Conservation (phyloP, 345 rosid species). For the Eucalyptus marginata region DNA sequence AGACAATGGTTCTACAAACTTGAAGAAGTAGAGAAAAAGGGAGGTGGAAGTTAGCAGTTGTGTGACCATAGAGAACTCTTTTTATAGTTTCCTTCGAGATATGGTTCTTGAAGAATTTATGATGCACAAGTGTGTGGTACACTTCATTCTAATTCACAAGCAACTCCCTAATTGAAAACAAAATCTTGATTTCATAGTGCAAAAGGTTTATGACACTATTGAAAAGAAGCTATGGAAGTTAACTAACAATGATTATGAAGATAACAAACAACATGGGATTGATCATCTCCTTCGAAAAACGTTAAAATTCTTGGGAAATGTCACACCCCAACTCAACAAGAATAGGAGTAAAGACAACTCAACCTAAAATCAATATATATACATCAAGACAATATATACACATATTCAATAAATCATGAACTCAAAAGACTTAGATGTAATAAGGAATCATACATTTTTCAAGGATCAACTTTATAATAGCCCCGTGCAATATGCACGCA, state of each 20-base stretch:
- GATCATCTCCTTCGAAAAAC: not conserved
- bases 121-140: slow-evolving; percentile 91
- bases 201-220: not conserved
- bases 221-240: not conserved
- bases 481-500: not conserved
- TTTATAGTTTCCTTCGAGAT: slow-evolving; percentile 89
- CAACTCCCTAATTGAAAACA: not conserved
- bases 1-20: slow-evolving; percentile 97
- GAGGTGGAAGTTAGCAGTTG: slow-evolving; percentile 85
- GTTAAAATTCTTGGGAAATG: not conserved
- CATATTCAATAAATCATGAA: not conserved
- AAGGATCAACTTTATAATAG: not conserved
- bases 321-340: not conserved
- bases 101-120: slow-evolving; percentile 85
- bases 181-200: not conserved
- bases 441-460: not conserved
- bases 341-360: not conserved
- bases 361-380: too few species aligned
- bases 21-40: slow-evolving; percentile 60
- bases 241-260: too few species aligned
- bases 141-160: slow-evolving; percentile 71
- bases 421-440: not conserved
- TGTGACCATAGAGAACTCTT: slow-evolving; percentile 72
- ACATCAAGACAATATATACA: not conserved
- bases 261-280: not conserved